phyloP scores from a whole-genome alignment of 768 basidiomycete species.

The Auriscalpium microsporum region DNA sequence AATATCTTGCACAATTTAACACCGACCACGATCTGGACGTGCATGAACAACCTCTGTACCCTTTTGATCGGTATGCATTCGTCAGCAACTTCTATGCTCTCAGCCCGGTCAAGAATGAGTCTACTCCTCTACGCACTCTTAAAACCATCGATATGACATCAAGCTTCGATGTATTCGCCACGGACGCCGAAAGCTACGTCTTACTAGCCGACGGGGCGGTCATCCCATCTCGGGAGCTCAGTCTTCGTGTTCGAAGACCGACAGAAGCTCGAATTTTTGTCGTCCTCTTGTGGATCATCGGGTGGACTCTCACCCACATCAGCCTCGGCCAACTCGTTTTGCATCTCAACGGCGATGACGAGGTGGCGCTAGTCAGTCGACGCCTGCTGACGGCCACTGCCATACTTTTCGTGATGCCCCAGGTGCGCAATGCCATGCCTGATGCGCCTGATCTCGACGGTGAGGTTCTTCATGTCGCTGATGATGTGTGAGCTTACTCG shows the following conservation, averaged over 20 bases:
- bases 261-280: slow-evolving; percentile 36
- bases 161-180: slow-evolving; percentile 36
- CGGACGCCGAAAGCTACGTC: slow-evolving; percentile 32
- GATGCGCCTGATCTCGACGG: slow-evolving; percentile 46
- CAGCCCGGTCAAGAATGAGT: slow-evolving; percentile 20
- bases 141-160: slow-evolving; percentile 37
- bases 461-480: slow-evolving; percentile 6
- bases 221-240: slow-evolving; percentile 34
- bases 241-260: slow-evolving; percentile 37
- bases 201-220: slow-evolving; percentile 17
- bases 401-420: slow-evolving; percentile 39
- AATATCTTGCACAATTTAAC: slow-evolving; percentile 49
- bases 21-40: slow-evolving; percentile 49
- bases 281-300: slow-evolving; percentile 37
- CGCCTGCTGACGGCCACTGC: slow-evolving; percentile 32
- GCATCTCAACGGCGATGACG: slow-evolving; percentile 25
- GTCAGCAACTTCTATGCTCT: slow-evolving; percentile 39
- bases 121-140: slow-evolving; percentile 35
- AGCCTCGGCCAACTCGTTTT: slow-evolving; percentile 38
- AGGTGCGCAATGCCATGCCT: slow-evolving; percentile 47
- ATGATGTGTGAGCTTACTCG: too few relatives aligned
- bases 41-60: slow-evolving; percentile 44
- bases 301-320: slow-evolving; percentile 49
- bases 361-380: slow-evolving; percentile 26
- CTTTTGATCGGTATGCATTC: slow-evolving; percentile 47